Conservation (phyloP, 139 green algal species). For the Parachlorella kessleri region DNA sequence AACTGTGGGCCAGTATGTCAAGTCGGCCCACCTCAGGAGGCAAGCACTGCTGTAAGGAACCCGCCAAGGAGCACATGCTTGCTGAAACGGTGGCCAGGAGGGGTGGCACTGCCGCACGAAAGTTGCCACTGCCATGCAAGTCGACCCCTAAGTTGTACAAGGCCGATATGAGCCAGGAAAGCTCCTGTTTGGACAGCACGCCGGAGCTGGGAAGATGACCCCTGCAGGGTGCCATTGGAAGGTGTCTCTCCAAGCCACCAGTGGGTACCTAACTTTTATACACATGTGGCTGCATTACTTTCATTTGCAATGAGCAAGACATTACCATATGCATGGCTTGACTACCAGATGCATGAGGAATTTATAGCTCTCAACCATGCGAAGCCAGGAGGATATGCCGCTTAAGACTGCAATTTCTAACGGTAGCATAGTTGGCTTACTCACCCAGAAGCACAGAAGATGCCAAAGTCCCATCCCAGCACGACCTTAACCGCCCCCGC, state of each 20-base stretch:
- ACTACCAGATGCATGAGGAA: neutral
- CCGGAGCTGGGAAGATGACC: no score
- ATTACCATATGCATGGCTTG: neutral
- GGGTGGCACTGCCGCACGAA: neutral
- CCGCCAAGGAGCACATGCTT: neutral
- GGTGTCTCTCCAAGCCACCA: neutral
- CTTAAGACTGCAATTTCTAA: no score
- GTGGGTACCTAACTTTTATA: neutral
- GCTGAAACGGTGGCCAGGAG: slow-evolving; percentile 6
- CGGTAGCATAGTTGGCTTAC: no score
- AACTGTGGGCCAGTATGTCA: no score
- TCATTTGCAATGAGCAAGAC: neutral
- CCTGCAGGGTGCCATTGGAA: neutral
- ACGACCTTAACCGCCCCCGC: neutral
- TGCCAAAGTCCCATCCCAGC: neutral
- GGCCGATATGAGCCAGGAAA: slow-evolving; percentile 21
- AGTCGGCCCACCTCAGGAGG: no score
- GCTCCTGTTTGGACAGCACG: slow-evolving; percentile 6
- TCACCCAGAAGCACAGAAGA: neutral
- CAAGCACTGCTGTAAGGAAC: no score
- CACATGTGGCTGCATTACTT: neutral
- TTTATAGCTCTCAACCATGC: no score
- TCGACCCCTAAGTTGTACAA: slow-evolving; percentile 35
- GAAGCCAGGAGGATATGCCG: no score
- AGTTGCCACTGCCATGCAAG: neutral